A percentile compares a stretch with the other conserved stretches of the same genome.
Conservation (phyloP, 2,329 filamentous ascomycete species). For the Diaporthe citriasiana region DNA sequence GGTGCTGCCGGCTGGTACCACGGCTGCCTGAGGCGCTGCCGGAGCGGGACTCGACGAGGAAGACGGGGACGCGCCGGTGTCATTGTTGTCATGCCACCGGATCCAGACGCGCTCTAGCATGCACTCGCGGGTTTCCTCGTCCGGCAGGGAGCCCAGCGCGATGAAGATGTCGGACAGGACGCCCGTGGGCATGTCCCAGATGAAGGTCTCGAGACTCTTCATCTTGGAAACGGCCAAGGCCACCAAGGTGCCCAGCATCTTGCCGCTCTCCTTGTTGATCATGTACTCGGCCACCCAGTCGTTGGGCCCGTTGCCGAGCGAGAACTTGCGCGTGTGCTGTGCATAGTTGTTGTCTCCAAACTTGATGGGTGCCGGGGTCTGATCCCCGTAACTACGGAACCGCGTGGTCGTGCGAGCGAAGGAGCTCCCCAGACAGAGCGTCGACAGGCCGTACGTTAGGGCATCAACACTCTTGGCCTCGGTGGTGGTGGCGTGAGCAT, state of each 20-base stretch:
- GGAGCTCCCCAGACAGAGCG: conserved; percentile 77
- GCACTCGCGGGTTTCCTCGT: conserved; percentile 71
- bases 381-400: conserved; percentile 48
- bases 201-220: conserved; percentile 84
- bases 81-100: conserved; percentile 84
- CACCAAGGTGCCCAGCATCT: conserved; percentile 89
- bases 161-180: conserved; percentile 86
- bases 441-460: conserved; percentile 85
- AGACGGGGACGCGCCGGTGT: conserved; percentile 54
- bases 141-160: conserved; percentile 78
- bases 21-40: conserved; percentile 43
- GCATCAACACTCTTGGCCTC: conserved; percentile 83
- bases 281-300: conserved; percentile 87
- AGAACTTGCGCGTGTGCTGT: conserved; percentile 85
- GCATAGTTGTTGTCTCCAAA: conserved; percentile 76
- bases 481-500: conserved; percentile 73
- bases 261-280: conserved; percentile 85
- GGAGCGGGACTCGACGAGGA: conserved; percentile 48
- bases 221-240: conserved; percentile 85
- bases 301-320: conserved; percentile 83
- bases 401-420: conserved; percentile 58
- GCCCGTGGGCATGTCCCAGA: conserved; percentile 92
- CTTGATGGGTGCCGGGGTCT: conserved; percentile 45
- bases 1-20: conserved; percentile 53
- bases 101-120: conserved; percentile 83